These are phyloP conservation scores for Pelargonium fulgidum DNA, from an alignment of 441 rosid genomes.

Conservation along the genomic window DNA sequence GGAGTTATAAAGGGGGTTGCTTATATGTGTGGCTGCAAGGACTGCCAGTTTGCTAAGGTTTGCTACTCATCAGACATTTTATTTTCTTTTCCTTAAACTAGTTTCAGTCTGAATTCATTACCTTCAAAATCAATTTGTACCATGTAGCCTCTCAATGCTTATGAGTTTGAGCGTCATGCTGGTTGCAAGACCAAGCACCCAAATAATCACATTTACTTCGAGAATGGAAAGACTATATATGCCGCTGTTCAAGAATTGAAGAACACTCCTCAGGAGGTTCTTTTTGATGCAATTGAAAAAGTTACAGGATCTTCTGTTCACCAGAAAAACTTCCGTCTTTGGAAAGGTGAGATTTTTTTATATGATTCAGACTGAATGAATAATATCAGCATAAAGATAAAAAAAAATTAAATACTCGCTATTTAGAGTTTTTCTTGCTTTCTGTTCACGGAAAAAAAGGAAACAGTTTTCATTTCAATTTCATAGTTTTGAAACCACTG, in stretches of 20 bases:
- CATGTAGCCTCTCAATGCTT: constrained; percentile 56
- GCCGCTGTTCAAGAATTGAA: constrained; percentile 68
- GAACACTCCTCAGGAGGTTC: constrained; percentile 48
- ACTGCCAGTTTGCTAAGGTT: constrained; percentile 57
- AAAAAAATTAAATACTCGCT: neutral
- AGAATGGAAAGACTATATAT: constrained; percentile 68
- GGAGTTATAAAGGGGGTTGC: constrained; percentile 70
- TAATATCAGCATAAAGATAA: neutral
- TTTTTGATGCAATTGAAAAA: constrained; percentile 54
- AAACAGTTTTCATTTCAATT: neutral
- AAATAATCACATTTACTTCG: constrained; percentile 69
- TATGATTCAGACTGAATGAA: neutral
- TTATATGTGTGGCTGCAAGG: constrained; percentile 64
- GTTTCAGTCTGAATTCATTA: constrained; percentile 11
- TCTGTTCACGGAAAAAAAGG: neutral
- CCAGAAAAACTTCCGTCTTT: constrained; percentile 58
- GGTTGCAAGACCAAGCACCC: constrained; percentile 79
- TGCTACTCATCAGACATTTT: constrained; percentile 9
- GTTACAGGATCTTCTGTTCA: constrained; percentile 60
- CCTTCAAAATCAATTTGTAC: constrained; percentile 18
- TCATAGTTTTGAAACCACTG: neutral
- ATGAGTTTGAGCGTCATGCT: constrained; percentile 72
- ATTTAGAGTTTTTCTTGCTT: neutral
- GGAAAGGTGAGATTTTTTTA: constrained; percentile 49
- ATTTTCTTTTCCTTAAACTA: neutral